Evolutionary conservation across 2,329 filamentous ascomycete species (phyloP).

Genomic region (Mariannaea sp.): DNA sequence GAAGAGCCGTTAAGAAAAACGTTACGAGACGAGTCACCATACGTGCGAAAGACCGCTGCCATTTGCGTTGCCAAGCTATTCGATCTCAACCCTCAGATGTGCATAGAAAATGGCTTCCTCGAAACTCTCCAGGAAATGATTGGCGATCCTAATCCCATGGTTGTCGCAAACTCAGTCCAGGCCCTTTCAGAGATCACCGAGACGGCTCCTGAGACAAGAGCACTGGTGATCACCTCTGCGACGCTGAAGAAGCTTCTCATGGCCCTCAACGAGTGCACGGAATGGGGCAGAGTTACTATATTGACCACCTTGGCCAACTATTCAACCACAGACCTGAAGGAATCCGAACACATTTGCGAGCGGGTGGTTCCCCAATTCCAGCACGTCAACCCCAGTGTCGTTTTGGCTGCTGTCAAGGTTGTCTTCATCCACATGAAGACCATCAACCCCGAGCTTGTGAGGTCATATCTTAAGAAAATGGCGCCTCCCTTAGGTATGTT

Average conservation of each 20-base stretch:
- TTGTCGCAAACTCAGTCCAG: conserved; percentile 95
- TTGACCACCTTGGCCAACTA: conserved; percentile 89
- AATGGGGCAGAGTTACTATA: conserved; percentile 97
- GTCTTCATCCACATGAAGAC: conserved; percentile 96
- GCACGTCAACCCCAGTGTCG: conserved; percentile 96
- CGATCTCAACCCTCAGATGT: conserved; percentile 89
- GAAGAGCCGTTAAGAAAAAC: conserved; percentile 97
- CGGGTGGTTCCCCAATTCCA: conserved; percentile 96
- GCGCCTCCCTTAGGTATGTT: conserved; percentile 83
- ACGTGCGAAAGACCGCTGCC: conserved; percentile 96
- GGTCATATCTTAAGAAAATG: conserved; percentile 97
- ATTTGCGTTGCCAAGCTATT: conserved; percentile 98
- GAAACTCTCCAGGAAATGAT: conserved; percentile 95
- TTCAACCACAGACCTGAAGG: conserved; percentile 83
- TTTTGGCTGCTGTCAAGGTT: conserved; percentile 95
- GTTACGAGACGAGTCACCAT: conserved; percentile 93
- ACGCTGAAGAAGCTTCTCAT: conserved; percentile 95
- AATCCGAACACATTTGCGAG: conserved; percentile 98
- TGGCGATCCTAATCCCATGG: conserved; percentile 97
- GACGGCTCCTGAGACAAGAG: conserved; percentile 86
- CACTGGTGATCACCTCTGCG: conserved; percentile 78
- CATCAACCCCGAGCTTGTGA: conserved; percentile 76
- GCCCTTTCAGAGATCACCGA: conserved; percentile 91
- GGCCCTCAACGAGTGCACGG: conserved; percentile 96
- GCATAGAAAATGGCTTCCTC: conserved; percentile 94